These are phyloP conservation scores for Aureoboletus auriporus DNA, from an alignment of 768 basidiomycete species.

Conservation along the genomic window DNA sequence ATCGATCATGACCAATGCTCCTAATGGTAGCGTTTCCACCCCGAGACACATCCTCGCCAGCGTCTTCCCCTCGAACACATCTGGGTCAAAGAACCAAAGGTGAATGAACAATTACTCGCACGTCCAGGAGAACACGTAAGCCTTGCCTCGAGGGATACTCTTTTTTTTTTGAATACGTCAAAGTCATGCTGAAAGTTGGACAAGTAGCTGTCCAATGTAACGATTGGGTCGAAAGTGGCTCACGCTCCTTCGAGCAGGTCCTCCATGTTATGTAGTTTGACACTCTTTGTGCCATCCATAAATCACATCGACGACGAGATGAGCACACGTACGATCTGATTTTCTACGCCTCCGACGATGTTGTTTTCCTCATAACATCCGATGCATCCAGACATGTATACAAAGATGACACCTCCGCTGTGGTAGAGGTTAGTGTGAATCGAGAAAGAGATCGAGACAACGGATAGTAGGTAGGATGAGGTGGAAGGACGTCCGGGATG, in stretches of 20 bases:
- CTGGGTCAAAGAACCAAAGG: constrained; percentile 42
- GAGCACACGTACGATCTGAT: constrained; percentile 30
- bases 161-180: constrained; percentile 37
- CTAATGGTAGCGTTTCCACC: no score
- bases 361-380: constrained; percentile 29
- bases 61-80: constrained; percentile 12
- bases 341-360: constrained; percentile 27
- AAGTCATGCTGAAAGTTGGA: constrained; percentile 34
- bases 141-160: constrained; percentile 33
- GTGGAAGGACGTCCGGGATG: background rate
- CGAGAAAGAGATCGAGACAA: background rate
- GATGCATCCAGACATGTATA: constrained; percentile 36
- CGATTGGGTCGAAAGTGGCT: constrained; percentile 21
- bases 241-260: constrained; percentile 36
- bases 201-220: constrained; percentile 34
- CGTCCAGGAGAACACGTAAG: background rate
- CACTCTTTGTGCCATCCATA: constrained; percentile 20
- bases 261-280: constrained; percentile 23
- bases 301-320: background rate
- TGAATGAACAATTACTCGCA: background rate
- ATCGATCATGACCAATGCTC: constrained; percentile 48
- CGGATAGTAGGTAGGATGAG: no score
- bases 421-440: background rate
- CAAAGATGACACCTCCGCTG: background rate
- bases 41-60: constrained; percentile 42